phyloP scores from a whole-genome alignment of 495 filamentous ascomycete genomes.

The Gamarada debralockiae region DNA sequence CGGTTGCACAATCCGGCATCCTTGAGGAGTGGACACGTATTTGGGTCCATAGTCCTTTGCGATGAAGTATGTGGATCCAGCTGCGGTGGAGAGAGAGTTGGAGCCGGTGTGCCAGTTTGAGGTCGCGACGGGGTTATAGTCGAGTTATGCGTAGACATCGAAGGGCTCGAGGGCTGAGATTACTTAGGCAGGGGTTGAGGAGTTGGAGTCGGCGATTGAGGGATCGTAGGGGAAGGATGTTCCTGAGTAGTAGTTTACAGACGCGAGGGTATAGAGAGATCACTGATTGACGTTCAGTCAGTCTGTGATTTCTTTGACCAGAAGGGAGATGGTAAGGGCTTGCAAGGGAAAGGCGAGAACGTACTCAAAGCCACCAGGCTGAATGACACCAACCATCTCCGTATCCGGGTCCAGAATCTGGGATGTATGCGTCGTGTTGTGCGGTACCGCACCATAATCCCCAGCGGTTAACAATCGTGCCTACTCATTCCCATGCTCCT shows the following conservation, averaged over 20 bases:
- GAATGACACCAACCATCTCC: conserved; percentile 39
- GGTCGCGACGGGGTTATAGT: too few species aligned
- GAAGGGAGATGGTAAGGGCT: background rate
- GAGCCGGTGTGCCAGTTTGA: too few species aligned
- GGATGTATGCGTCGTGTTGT: conserved; percentile 43
- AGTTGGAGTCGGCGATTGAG: too few species aligned
- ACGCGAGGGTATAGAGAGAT: conserved; percentile 32
- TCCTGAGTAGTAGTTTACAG: background rate
- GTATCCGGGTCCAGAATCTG: conserved; percentile 42
- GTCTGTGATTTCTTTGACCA: background rate
- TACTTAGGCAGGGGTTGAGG: too few species aligned
- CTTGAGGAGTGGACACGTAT: too few species aligned
- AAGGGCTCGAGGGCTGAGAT: too few species aligned
- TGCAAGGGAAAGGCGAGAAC: too few species aligned
- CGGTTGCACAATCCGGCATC: too few species aligned
- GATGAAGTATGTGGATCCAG: too few species aligned
- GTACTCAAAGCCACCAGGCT: conserved; percentile 43
- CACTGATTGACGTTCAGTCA: conserved; percentile 21
- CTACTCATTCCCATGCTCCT: conserved; percentile 32
- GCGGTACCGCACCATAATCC: conserved; percentile 37
- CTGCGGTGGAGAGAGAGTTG: too few species aligned
- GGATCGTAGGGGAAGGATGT: conserved; percentile 13
- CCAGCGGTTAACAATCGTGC: conserved; percentile 34
- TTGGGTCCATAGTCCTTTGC: too few species aligned
- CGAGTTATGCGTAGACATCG: too few species aligned